Percentiles rank a stretch among this genome's conserved stretches.
Conservation (phyloP, 306 rosid species). For the Vicia faba region DNA sequence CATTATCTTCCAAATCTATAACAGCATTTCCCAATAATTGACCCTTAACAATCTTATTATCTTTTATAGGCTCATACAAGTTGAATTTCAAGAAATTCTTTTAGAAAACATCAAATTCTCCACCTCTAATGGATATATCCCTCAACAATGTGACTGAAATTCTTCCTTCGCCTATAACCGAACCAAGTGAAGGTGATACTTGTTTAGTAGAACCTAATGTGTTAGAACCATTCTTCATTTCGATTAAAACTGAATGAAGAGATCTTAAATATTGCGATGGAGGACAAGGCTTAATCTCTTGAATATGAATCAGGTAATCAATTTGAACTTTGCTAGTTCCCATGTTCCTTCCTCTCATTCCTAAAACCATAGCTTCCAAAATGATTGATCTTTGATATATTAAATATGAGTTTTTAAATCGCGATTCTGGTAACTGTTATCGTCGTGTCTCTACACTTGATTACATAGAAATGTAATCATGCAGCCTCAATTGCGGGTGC, state of each 20-base stretch:
- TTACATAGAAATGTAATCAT: too few relatives aligned
- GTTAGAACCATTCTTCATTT: conserved; percentile 78
- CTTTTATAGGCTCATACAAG: conserved; percentile 82
- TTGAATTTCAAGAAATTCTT: conserved; percentile 82
- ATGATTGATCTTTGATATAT: too few relatives aligned
- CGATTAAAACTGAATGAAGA: conserved; percentile 69
- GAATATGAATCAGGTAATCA: conserved; percentile 68
- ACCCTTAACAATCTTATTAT: conserved; percentile 71
- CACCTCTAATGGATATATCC: conserved; percentile 64
- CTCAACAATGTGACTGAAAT: conserved; percentile 62
- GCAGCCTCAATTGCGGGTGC: too few relatives aligned
- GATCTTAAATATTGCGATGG: conserved; percentile 82
- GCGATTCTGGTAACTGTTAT: too few relatives aligned
- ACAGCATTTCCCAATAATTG: conserved; percentile 76
- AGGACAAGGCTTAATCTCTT: conserved; percentile 96
- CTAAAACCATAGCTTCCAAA: conserved; percentile 57
- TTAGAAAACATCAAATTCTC: conserved; percentile 57
- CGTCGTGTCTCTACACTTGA: too few relatives aligned
- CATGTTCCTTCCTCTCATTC: conserved; percentile 68
- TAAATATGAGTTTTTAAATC: too few relatives aligned
- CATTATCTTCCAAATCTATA: conserved; percentile 80
- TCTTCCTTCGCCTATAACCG: conserved; percentile 74
- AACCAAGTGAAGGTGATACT: conserved; percentile 74
- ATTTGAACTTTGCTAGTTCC: conserved; percentile 56
- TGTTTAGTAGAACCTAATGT: conserved; percentile 66